A percentile compares a stretch with the other conserved stretches of the same genome.
Conservation (phyloP, 2,329 filamentous ascomycete genomes). For the Calycina herbarum region DNA sequence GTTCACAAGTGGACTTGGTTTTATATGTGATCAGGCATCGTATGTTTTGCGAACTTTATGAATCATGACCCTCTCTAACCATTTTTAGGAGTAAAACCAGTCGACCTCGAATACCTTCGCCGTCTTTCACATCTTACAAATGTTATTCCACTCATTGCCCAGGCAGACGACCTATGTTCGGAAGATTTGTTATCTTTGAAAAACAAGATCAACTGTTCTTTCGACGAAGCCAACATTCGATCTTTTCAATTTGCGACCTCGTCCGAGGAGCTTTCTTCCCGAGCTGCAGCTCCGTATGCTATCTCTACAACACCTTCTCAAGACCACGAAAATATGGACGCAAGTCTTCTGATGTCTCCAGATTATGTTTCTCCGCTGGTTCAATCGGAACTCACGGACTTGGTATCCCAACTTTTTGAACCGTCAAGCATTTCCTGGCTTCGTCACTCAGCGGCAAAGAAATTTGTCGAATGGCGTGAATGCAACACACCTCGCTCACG, state of each 20-base stretch:
- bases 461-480: slow-evolving; percentile 71
- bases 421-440: slow-evolving; percentile 77
- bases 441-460: slow-evolving; percentile 78
- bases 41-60: slow-evolving; percentile 43
- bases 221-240: slow-evolving; percentile 58
- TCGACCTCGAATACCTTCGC: slow-evolving; percentile 71
- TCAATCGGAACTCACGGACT: slow-evolving; percentile 67
- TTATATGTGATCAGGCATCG: slow-evolving; percentile 78
- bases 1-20: slow-evolving; percentile 79
- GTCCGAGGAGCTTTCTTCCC: slow-evolving; percentile 24
- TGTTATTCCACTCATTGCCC: slow-evolving; percentile 78
- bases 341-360: slow-evolving; percentile 87
- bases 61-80: slow-evolving; percentile 19
- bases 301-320: slow-evolving; percentile 72
- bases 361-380: slow-evolving; percentile 83
- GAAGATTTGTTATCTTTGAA: slow-evolving; percentile 62
- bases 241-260: slow-evolving; percentile 62
- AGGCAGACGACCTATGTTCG: slow-evolving; percentile 66
- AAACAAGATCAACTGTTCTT: slow-evolving; percentile 54
- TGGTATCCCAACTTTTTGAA: slow-evolving; percentile 77
- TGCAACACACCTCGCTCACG: slow-evolving; percentile 34
- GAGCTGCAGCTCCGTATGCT: slow-evolving; percentile 60
- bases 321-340: slow-evolving; percentile 85
- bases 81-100: slow-evolving; percentile 53
- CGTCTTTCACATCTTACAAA: slow-evolving; percentile 74